A percentile compares a stretch with the other conserved stretches of the same genome.
Conservation (phyloP, 768 basidiomycete genomes). For the Hygrocybe coccinea region DNA sequence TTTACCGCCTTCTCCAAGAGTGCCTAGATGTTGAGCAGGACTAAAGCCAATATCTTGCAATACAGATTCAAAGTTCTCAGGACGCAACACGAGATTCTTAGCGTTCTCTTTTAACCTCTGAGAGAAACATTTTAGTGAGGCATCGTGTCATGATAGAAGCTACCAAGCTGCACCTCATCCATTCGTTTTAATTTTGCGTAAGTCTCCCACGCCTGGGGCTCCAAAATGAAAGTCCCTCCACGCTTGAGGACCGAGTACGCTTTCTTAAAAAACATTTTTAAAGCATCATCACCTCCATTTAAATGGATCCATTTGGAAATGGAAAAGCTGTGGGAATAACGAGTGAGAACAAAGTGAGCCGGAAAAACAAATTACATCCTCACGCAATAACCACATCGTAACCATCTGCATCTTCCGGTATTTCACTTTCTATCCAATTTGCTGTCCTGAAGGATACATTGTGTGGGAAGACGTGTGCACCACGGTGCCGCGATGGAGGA, state of each 20-base stretch:
- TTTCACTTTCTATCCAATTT: slow-evolving; percentile 63
- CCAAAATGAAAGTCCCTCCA: slow-evolving; percentile 69
- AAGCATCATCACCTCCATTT: slow-evolving; percentile 68
- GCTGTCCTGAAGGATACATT: slow-evolving; percentile 69
- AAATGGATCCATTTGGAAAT: slow-evolving; percentile 92
- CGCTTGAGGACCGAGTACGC: slow-evolving; percentile 52
- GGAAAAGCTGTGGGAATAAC: slow-evolving; percentile 54
- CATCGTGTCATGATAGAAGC: not conserved
- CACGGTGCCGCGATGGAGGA: slow-evolving; percentile 38
- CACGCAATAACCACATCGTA: slow-evolving; percentile 83
- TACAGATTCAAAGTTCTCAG: slow-evolving; percentile 54
- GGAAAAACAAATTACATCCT: slow-evolving; percentile 21
- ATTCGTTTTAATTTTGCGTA: slow-evolving; percentile 75
- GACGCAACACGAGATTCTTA: slow-evolving; percentile 51
- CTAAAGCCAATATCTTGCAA: slow-evolving; percentile 62
- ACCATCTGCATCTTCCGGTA: slow-evolving; percentile 52
- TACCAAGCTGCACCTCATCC: slow-evolving; percentile 41
- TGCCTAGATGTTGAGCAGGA: slow-evolving; percentile 43
- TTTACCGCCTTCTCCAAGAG: slow-evolving; percentile 62
- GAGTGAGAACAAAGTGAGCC: not conserved
- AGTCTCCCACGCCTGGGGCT: slow-evolving; percentile 82
- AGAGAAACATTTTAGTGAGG: not conserved
- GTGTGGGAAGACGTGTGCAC: slow-evolving; percentile 58
- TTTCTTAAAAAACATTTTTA: slow-evolving; percentile 63
- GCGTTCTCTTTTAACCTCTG: slow-evolving; percentile 59